A percentile compares a stretch with the other conserved stretches of the same genome.
Evolutionary conservation across 805 yeast species (phyloP).

Genomic region (Candida piceae): DNA sequence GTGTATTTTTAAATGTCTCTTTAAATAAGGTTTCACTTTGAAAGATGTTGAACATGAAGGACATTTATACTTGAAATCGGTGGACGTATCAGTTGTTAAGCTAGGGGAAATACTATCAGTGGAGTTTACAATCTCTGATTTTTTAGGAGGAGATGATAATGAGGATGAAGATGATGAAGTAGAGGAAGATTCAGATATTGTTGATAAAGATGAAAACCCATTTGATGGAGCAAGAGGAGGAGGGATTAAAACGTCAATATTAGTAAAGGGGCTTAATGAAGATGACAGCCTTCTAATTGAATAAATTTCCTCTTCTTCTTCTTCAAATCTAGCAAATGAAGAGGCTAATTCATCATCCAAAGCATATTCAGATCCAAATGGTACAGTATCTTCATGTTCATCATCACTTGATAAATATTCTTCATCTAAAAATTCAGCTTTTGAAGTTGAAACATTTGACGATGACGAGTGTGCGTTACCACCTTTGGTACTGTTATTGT

Average conservation of each 20-base stretch:
- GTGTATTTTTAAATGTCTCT: conserved; percentile 53
- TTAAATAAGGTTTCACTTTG: conserved; percentile 48
- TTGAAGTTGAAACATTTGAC: background rate
- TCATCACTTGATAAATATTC: conserved; percentile 8
- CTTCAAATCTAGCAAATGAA: conserved; percentile 10
- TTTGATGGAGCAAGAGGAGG: background rate
- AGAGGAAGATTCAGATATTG: too few species aligned
- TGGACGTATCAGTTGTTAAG: background rate
- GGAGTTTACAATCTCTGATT: background rate
- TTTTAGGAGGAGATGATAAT: background rate
- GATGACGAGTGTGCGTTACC: background rate
- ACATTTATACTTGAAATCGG: conserved; percentile 32
- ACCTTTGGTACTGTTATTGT: too few species aligned
- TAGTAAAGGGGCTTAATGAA: background rate
- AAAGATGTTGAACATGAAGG: conserved; percentile 44
- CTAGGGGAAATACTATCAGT: too few species aligned
- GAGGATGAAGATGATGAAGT: too few species aligned
- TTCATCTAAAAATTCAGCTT: conserved; percentile 4
- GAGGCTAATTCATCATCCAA: conserved; percentile 21
- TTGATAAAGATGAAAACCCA: background rate
- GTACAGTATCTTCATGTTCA: conserved; percentile 9
- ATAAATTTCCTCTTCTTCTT: background rate
- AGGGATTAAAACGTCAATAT: background rate
- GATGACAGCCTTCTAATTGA: background rate
- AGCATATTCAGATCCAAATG: conserved; percentile 16